Evolutionary conservation across 1,139 yeast genomes (phyloP).

Genomic region (Saccharomyces hybrid): DNA sequence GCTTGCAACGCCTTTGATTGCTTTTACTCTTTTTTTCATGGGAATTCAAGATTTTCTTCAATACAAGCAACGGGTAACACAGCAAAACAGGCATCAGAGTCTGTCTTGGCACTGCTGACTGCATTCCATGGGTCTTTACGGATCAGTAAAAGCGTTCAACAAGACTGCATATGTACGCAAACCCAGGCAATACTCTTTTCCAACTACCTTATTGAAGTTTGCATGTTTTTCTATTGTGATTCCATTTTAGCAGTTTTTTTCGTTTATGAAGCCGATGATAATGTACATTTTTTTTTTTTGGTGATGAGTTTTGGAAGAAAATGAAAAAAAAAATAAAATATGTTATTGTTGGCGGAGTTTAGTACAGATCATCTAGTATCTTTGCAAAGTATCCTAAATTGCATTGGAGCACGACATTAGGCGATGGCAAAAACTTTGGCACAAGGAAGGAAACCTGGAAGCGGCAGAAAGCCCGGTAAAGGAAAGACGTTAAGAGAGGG

Average conservation of each 20-base stretch:
- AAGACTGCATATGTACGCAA: not conserved
- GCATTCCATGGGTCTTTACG: not conserved
- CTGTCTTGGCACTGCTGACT: not conserved
- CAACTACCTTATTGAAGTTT: not conserved
- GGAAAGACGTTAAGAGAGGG: constrained; percentile 37
- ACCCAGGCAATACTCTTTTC: not conserved
- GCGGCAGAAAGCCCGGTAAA: constrained; percentile 36
- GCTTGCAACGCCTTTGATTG: not conserved
- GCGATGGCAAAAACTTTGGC: constrained; percentile 36
- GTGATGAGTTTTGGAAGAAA: not conserved
- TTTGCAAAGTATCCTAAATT: not conserved
- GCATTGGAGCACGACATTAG: not conserved
- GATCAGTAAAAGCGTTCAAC: not conserved
- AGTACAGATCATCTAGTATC: not conserved
- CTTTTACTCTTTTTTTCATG: not conserved
- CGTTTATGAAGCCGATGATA: not conserved
- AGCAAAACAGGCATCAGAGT: not conserved
- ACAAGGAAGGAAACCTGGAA: constrained; percentile 36
- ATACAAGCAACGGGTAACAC: not conserved
- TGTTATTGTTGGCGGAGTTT: not conserved
- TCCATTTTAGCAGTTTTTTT: not conserved
- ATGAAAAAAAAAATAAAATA: not conserved
- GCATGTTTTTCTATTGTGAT: not conserved
- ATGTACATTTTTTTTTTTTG: not conserved
- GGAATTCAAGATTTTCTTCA: not conserved